Evolutionary conservation across 2,329 filamentous ascomycete species (phyloP), one percentile per base, ranked within the genome.

Genomic region (Aciculosporium take): DNA sequence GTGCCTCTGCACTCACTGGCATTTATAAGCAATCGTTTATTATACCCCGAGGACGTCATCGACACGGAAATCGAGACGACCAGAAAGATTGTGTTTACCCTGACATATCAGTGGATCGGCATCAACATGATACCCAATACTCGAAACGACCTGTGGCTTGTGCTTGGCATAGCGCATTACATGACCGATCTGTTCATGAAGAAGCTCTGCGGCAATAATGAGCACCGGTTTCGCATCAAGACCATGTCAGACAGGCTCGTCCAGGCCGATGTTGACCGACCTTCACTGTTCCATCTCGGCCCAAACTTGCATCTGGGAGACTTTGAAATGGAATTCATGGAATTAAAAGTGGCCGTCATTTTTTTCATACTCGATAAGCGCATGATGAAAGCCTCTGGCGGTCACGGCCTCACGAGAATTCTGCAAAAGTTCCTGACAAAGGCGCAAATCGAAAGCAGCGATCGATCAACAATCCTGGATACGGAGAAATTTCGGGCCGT

Each of bases 131-230:
- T 94, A 37, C 81, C 91, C 0, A 84, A 87, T 54, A 78, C 81
- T 31, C 76, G 79, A 15, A 71, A 72, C 39, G 91, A 98, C 58
- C 76, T 79, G 41, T 98, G 91, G 91, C 78, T 93, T 17, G 81
- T 89, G 10, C 74, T 91, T 41, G 93, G 89, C 12, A 81, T 93
- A 36, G 84, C 89, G 1, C 88, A 89, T 66, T 98, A 86, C 65
- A 94, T 98, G 73, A 87, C 89, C 1, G 89, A 95, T 51, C 72
- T 86, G 4, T 95, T 94, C 60, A 84, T 96, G 74, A 85, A 81
- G 57, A 81, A 79, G 49, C 69, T 98, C 3, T 93, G 86, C 54
- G 91, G 91, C 7, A 93, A 93, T 56, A 98, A 98, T 56, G 86
- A 94, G 53, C 91, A 94, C 57, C 74, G 87, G 9, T 96, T 87